Conservation (phyloP, 768 basidiomycete genomes). For the Suillus luteus region DNA sequence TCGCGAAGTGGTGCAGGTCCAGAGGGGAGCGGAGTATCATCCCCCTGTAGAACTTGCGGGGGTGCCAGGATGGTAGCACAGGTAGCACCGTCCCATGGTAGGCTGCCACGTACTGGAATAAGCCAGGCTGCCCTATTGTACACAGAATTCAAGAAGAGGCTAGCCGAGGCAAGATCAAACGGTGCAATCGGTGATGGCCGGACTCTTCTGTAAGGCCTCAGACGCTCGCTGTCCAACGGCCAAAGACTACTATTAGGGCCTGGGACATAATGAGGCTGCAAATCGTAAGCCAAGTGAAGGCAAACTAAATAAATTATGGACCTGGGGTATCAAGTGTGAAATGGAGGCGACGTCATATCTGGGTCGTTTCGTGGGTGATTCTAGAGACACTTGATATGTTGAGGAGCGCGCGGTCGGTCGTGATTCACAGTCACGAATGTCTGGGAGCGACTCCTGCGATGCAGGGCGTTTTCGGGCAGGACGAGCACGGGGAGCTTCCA, state of each 20-base stretch:
- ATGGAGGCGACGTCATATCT: constrained; percentile 40
- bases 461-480: neutral
- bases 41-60: constrained; percentile 18
- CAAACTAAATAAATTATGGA: constrained; percentile 23
- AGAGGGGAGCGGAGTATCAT: constrained; percentile 22
- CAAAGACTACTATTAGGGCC: constrained; percentile 19
- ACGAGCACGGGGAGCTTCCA: neutral
- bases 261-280: constrained; percentile 28
- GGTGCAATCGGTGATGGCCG: constrained; percentile 40
- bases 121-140: constrained; percentile 55
- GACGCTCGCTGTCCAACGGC: constrained; percentile 23
- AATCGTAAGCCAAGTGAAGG: constrained; percentile 16
- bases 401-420: constrained; percentile 14
- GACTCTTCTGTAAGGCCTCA: constrained; percentile 37
- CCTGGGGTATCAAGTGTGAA: constrained; percentile 46
- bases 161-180: constrained; percentile 34
- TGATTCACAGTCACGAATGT: neutral
- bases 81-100: constrained; percentile 51
- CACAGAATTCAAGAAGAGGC: constrained; percentile 27
- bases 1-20: constrained; percentile 17
- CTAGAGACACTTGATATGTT: neutral
- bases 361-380: constrained; percentile 32
- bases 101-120: constrained; percentile 54
- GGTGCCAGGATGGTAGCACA: constrained; percentile 42
- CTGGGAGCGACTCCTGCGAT: neutral